phyloP scores from a whole-genome alignment of 305 asterid genomes.

The Lippia alba region DNA sequence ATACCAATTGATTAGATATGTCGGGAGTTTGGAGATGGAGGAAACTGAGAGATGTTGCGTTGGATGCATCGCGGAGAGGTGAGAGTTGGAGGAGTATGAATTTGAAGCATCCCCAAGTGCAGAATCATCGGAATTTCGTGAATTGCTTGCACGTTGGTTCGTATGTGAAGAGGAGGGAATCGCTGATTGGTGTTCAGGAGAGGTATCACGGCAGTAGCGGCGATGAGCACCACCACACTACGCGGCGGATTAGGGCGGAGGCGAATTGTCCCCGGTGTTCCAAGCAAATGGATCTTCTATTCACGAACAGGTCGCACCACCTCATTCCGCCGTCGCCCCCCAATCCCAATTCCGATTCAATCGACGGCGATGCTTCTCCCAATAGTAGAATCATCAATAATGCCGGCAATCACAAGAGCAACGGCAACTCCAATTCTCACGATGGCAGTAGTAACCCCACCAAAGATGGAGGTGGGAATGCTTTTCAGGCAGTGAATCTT shows the following conservation, averaged over 20 bases:
- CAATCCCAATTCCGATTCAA: constrained; percentile 34
- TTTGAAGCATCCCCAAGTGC: constrained; percentile 28
- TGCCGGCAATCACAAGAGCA: constrained; percentile 4
- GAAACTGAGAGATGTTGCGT: constrained; percentile 43
- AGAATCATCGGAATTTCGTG: constrained; percentile 43
- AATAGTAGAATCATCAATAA: constrained; percentile 9
- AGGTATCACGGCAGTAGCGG: constrained; percentile 64
- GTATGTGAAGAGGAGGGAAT: constrained; percentile 55
- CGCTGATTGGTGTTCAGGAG: constrained; percentile 65
- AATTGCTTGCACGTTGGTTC: constrained; percentile 59
- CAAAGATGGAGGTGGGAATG: constrained; percentile 43
- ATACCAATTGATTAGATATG: constrained; percentile 34
- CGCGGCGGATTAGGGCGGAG: constrained; percentile 84
- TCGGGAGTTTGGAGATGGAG: constrained; percentile 61
- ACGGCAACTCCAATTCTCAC: neutral
- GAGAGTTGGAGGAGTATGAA: constrained; percentile 38
- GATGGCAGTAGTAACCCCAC: constrained; percentile 10
- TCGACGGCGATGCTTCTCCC: constrained; percentile 32
- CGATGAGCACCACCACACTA: constrained; percentile 50
- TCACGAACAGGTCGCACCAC: constrained; percentile 65
- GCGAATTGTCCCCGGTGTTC: constrained; percentile 95
- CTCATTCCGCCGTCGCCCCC: constrained; percentile 57
- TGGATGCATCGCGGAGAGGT: constrained; percentile 42
- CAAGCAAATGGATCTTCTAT: constrained; percentile 89
- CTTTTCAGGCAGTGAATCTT: constrained; percentile 56